Conservation (phyloP, 2,329 filamentous ascomycete genomes). For the Neonectria hederae region DNA sequence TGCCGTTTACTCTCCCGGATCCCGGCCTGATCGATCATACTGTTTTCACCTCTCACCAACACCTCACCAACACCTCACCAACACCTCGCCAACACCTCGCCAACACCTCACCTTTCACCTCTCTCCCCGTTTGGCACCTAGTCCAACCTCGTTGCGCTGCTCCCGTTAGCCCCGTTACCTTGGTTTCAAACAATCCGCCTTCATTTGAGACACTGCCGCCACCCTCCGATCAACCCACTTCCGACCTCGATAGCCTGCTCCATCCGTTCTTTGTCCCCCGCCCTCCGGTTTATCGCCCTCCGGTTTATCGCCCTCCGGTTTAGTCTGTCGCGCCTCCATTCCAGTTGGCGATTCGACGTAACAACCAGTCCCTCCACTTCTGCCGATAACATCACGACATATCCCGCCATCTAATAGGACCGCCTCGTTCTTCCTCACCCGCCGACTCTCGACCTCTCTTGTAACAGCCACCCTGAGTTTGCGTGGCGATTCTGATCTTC, state of each 20-base stretch:
- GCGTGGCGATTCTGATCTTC: not conserved
- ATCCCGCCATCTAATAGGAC: slow-evolving; percentile 16
- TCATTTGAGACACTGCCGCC: slow-evolving; percentile 40
- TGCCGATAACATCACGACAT: slow-evolving; percentile 26
- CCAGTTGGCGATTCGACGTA: slow-evolving; percentile 35
- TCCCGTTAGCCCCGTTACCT: slow-evolving; percentile 20
- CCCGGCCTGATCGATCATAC: slow-evolving; percentile 15
- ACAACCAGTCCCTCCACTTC: slow-evolving; percentile 33
- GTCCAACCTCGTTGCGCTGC: slow-evolving; percentile 36
- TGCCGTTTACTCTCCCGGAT: slow-evolving; percentile 10
- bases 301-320: slow-evolving; percentile 25
- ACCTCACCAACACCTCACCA: not conserved
- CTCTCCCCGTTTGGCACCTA: slow-evolving; percentile 38
- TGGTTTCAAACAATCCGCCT: slow-evolving; percentile 23
- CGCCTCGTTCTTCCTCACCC: not conserved
- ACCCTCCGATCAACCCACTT: slow-evolving; percentile 32
- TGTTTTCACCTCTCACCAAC: slow-evolving; percentile 12
- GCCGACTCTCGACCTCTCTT: not conserved
- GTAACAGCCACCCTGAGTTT: not conserved
- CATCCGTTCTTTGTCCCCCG: slow-evolving; percentile 41
- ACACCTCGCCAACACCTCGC: too few relatives aligned
- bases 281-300: slow-evolving; percentile 34
- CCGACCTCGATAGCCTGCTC: slow-evolving; percentile 35
- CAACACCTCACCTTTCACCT: not conserved
- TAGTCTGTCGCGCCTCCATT: slow-evolving; percentile 35